Percentiles rank a stretch among this genome's conserved stretches.
phyloP scores from a whole-genome alignment of 441 rosid species.

The Hypseocharis bilobata region DNA sequence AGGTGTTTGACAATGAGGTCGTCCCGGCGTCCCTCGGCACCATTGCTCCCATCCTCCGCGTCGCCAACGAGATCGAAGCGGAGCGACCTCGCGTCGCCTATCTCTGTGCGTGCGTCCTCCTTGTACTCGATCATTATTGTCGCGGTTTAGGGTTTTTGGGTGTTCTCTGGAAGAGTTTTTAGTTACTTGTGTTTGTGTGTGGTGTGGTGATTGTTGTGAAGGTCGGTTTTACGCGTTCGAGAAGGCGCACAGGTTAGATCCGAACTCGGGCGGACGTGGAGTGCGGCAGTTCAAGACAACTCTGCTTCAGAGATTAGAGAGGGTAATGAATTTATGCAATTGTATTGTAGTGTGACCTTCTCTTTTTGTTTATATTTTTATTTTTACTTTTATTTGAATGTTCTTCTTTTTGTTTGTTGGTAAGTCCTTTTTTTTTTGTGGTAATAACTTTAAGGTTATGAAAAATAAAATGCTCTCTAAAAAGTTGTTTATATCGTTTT shows the following conservation, averaged over 20 bases:
- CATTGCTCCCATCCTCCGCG: slow-evolving; percentile 84
- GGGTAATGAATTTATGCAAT: slow-evolving; percentile 34
- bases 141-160: background rate
- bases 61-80: slow-evolving; percentile 73
- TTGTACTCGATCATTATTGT: background rate
- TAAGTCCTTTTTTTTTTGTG: no score
- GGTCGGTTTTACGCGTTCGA: slow-evolving; percentile 84
- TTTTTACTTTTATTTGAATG: background rate
- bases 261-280: slow-evolving; percentile 60
- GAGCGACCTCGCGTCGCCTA: slow-evolving; percentile 98
- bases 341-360: background rate
- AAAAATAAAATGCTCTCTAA: no score
- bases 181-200: background rate
- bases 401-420: no score
- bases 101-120: slow-evolving; percentile 46
- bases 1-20: slow-evolving; percentile 88
- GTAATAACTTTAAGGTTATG: no score
- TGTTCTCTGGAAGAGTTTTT: slow-evolving; percentile 4
- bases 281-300: slow-evolving; percentile 73
- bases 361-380: background rate
- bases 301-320: slow-evolving; percentile 59
- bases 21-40: slow-evolving; percentile 78
- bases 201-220: slow-evolving; percentile 5
- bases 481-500: no score
- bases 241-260: slow-evolving; percentile 68